Percentiles rank a stretch among this genome's conserved stretches.
Evolutionary conservation across 768 basidiomycete species (phyloP).

Genomic region (Nevesoporus exiguus): DNA sequence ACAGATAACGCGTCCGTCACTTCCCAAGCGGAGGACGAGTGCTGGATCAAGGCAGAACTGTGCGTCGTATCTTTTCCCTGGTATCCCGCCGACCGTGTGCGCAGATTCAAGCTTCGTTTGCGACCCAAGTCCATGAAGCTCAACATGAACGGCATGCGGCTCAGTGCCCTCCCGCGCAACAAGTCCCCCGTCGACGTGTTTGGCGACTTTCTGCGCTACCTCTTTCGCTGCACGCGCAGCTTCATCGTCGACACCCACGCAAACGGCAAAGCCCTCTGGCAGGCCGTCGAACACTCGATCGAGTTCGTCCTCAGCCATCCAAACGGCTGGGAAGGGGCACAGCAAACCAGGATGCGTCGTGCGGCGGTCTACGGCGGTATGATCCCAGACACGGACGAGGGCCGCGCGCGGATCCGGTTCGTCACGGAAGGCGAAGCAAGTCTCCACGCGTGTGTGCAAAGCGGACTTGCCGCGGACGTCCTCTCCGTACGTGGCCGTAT

Average conservation of each 20-base stretch:
- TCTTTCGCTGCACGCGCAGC: constrained; percentile 67
- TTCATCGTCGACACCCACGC: constrained; percentile 84
- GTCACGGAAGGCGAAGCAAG: constrained; percentile 85
- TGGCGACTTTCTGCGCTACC: constrained; percentile 74
- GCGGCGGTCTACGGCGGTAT: constrained; percentile 69
- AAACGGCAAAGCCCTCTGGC: constrained; percentile 67
- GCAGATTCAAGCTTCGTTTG: constrained; percentile 76
- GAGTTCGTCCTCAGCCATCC: constrained; percentile 78
- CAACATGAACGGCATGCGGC: constrained; percentile 81
- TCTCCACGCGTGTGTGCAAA: constrained; percentile 76
- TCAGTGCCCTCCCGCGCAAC: constrained; percentile 60
- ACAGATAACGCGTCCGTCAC: constrained; percentile 57
- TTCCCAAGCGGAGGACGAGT: constrained; percentile 72
- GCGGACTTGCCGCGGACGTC: constrained; percentile 73
- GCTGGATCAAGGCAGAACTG: constrained; percentile 75
- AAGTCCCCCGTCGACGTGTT: constrained; percentile 74
- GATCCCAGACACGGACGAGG: constrained; percentile 71
- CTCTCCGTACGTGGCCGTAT: constrained; percentile 50
- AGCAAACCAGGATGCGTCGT: constrained; percentile 74
- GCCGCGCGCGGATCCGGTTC: constrained; percentile 69
- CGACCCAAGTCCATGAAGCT: constrained; percentile 76
- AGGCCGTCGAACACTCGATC: constrained; percentile 62
- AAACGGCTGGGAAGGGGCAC: constrained; percentile 77
- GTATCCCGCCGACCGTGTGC: neutral
- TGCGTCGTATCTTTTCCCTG: constrained; percentile 34